These are phyloP conservation scores for Trypanosomatidae sp. DNA, from an alignment of 208 protist species.

Conservation along the genomic window DNA sequence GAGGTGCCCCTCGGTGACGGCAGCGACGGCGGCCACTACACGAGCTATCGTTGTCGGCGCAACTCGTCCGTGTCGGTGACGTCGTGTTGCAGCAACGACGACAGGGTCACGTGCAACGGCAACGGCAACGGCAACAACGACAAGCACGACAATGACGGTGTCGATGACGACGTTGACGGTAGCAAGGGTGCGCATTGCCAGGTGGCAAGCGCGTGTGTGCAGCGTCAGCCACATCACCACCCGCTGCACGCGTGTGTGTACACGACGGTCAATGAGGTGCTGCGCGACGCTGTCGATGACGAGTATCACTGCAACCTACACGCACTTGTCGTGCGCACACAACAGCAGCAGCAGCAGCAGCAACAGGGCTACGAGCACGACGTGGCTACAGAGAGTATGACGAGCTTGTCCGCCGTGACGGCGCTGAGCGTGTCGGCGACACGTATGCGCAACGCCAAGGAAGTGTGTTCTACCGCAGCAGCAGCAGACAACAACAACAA, in stretches of 20 bases:
- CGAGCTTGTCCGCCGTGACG: too few relatives aligned
- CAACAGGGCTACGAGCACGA: background rate
- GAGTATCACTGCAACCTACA: background rate
- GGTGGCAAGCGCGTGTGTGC: slow-evolving; percentile 1
- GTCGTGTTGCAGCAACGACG: too few relatives aligned
- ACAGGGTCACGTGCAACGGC: too few relatives aligned
- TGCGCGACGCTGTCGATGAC: slow-evolving; percentile 1
- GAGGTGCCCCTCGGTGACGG: too few relatives aligned
- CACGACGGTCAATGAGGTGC: background rate
- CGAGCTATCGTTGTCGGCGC: too few relatives aligned
- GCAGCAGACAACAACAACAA: background rate
- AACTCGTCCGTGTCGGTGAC: too few relatives aligned
- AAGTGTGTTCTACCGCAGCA: too few relatives aligned
- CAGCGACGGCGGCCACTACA: too few relatives aligned
- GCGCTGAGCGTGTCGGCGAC: too few relatives aligned
- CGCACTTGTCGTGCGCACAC: background rate
- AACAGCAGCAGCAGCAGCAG: background rate
- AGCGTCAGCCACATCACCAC: slow-evolving; percentile 3
- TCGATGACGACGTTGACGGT: too few relatives aligned
- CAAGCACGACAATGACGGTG: background rate
- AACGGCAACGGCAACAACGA: slow-evolving; percentile 1
- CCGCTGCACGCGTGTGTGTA: background rate
- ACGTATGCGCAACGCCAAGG: too few relatives aligned
- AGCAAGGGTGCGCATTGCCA: too few relatives aligned
- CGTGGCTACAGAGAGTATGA: background rate